Base-by-base conservation (phyloP, 148 eudicot genomes). In the Silene uniflora region DNA sequence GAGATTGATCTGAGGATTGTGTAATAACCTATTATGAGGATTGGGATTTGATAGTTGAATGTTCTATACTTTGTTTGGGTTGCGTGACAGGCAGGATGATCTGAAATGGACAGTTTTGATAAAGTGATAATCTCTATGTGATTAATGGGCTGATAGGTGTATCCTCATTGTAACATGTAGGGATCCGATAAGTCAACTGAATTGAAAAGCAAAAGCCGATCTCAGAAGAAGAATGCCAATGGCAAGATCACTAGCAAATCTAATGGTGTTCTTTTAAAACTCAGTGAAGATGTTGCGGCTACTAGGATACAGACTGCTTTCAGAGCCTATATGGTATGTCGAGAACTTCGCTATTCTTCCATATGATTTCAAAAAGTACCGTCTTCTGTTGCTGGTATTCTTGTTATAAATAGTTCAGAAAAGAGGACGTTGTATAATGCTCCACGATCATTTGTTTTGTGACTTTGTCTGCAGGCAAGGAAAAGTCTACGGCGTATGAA, bases 281-380 rank as follows among this genome's bases (percentile, higher is more conserved):
- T 73, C 27, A 78, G 76, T 52, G 90, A 92, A 80, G 87, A 90
- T 75, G 62, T 75, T 68, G 97, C 99, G 39, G 99, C 97, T 27
- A 86, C 72, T 29, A 86, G 78, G 69, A 95, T 95, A 78, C 99
- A 92, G 78, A 86, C 87, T 74, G 87, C 93, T 52, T 92, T 83
- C 77, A 78, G 99, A 74, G 92, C 92, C 44, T 83, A 87, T 75
- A 75, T 55, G 89, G 99, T 90, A 83, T 52, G 27, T 69, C 24
- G 23, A 22, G 77, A n/a, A 39, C 23, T 39, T 19, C 12, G 7
- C 66, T 72, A 54, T 17, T 61, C 44, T 16, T 65, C 16, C 52
- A 67, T 42, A 35, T 39, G 24, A 18, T 39, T 67, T 39, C 23
- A 39, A 52, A 61, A 21, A 61, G 27, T 24, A 3, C 27, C 7